These are phyloP conservation scores for Coniochaeta sp. DNA, from an alignment of 2,329 filamentous ascomycete genomes.

Conservation along the genomic window DNA sequence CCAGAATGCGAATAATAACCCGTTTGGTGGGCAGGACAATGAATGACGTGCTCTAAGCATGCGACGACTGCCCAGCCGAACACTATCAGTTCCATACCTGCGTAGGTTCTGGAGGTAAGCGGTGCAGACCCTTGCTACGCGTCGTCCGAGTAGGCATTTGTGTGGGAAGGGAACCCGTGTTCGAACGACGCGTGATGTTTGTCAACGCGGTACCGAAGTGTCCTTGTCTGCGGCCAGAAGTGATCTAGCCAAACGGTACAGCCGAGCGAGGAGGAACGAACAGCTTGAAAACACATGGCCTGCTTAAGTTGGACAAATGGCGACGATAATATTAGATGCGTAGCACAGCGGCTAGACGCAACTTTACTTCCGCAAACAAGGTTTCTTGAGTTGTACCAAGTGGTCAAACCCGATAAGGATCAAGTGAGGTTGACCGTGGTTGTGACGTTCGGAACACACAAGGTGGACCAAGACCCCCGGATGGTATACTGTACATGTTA, in stretches of 20 bases:
- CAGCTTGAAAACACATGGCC: too few relatives aligned
- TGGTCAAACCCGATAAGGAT: too few relatives aligned
- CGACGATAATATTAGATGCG: too few relatives aligned
- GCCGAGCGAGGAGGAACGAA: slow-evolving; percentile 13
- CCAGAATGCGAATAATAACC: slow-evolving; percentile 36
- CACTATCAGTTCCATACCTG: slow-evolving; percentile 35
- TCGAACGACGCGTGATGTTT: not conserved
- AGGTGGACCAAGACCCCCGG: too few relatives aligned
- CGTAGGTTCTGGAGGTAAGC: slow-evolving; percentile 33
- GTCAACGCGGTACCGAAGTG: not conserved
- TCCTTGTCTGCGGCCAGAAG: slow-evolving; percentile 23
- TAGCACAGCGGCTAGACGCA: too few relatives aligned
- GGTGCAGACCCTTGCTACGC: slow-evolving; percentile 31
- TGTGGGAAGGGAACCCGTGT: not conserved
- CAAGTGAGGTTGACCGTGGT: too few relatives aligned
- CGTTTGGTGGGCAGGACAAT: slow-evolving; percentile 25
- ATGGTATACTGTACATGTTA: too few relatives aligned
- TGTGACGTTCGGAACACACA: too few relatives aligned
- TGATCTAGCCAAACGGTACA: too few relatives aligned
- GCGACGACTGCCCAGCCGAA: slow-evolving; percentile 37
- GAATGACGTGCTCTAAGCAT: slow-evolving; percentile 31
- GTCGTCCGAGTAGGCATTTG: slow-evolving; percentile 21
- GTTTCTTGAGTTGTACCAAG: too few relatives aligned
- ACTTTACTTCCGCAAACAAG: too few relatives aligned
- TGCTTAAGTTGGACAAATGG: too few relatives aligned